phyloP scores from a whole-genome alignment of 176 grass and related monocot genomes.

The Lolium multiflorum region DNA sequence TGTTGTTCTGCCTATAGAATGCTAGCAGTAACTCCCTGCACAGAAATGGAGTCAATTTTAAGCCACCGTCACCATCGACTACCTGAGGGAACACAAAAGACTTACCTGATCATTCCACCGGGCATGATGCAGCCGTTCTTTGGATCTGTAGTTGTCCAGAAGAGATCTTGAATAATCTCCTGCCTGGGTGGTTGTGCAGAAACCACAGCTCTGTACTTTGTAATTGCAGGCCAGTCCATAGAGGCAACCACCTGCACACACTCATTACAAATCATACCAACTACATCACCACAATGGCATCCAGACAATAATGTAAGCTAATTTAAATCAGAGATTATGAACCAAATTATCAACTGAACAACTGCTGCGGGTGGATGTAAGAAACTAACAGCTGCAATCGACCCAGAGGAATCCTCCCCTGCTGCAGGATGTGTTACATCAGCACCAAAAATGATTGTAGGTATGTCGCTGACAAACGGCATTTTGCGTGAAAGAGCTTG shows the following conservation, averaged over 20 bases:
- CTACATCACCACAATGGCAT: not conserved
- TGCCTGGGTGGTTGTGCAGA: conserved; percentile 68
- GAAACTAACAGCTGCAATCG: conserved; percentile 69
- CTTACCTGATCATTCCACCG: conserved; percentile 81
- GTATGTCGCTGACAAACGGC: conserved; percentile 42
- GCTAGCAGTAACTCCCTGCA: conserved; percentile 59
- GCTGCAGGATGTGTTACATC: conserved; percentile 79
- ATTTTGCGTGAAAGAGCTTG: conserved; percentile 20
- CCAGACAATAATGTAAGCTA: not conserved
- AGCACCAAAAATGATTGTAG: conserved; percentile 83
- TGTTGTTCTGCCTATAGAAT: conserved; percentile 37
- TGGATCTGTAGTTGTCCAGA: conserved; percentile 44
- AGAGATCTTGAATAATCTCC: conserved; percentile 84
- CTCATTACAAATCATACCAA: not conserved
- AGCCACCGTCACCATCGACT: not conserved
- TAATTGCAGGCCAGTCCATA: conserved; percentile 77
- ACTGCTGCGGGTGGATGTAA: not conserved
- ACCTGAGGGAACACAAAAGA: not conserved
- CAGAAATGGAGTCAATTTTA: conserved; percentile 39
- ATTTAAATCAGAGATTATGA: not conserved
- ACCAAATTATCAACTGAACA: not conserved
- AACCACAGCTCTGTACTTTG: conserved; percentile 72
- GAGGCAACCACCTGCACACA: conserved; percentile 78
- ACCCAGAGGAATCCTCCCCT: conserved; percentile 65
- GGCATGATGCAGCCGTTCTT: conserved; percentile 22